A percentile compares a stretch with the other conserved stretches of the same genome.
Evolutionary conservation across 2,329 filamentous ascomycete species (phyloP).

Genomic region (Chaetomiaceae sp.): DNA sequence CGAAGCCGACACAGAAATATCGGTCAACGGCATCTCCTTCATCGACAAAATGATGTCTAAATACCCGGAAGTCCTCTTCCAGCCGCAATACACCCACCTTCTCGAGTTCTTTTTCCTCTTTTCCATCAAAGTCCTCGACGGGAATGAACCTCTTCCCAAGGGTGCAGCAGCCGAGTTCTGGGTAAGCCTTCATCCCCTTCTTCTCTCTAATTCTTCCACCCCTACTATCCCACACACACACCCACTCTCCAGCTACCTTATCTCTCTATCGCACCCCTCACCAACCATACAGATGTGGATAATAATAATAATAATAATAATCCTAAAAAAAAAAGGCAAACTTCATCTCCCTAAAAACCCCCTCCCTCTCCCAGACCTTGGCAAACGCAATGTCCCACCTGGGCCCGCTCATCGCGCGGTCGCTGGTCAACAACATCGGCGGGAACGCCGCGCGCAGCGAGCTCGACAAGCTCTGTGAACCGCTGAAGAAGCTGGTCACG

Average conservation of each 20-base stretch:
- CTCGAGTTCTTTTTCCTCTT: slow-evolving; percentile 69
- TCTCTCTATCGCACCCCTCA: too few species aligned
- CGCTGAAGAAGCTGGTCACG: slow-evolving; percentile 63
- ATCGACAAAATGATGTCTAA: slow-evolving; percentile 59
- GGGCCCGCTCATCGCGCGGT: slow-evolving; percentile 56
- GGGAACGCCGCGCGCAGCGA: slow-evolving; percentile 68
- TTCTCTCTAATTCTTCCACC: not conserved
- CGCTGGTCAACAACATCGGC: slow-evolving; percentile 61
- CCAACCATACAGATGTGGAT: too few species aligned
- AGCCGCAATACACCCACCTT: slow-evolving; percentile 49
- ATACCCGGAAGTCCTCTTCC: slow-evolving; percentile 58
- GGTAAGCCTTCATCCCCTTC: slow-evolving; percentile 45
- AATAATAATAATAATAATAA: too few species aligned
- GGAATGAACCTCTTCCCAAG: slow-evolving; percentile 71
- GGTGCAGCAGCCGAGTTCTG: slow-evolving; percentile 70
- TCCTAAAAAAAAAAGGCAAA: slow-evolving; percentile 35
- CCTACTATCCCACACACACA: not conserved
- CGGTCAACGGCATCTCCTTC: slow-evolving; percentile 71
- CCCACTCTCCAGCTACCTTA: slow-evolving; percentile 9
- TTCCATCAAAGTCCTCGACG: slow-evolving; percentile 63
- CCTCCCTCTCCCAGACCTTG: slow-evolving; percentile 29
- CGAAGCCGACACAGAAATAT: slow-evolving; percentile 64
- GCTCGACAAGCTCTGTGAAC: slow-evolving; percentile 65
- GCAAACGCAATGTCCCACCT: slow-evolving; percentile 53
- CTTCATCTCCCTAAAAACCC: slow-evolving; percentile 48